Percentiles rank a stretch among this genome's conserved stretches.
Conservation (phyloP, 148 eudicot species). For the Tetragonia tetragonoides region DNA sequence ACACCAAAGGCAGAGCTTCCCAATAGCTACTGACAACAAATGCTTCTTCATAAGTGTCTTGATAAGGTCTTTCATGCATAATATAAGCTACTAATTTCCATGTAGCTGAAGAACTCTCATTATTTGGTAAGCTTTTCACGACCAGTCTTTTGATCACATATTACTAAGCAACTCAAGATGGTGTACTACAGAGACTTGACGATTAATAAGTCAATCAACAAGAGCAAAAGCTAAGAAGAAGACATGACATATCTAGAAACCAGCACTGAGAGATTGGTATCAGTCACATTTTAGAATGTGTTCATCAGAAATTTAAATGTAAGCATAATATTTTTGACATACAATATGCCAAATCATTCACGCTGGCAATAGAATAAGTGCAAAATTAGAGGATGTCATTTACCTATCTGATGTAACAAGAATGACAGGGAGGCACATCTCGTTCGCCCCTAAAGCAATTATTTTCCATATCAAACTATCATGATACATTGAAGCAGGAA, state of each 20-base stretch:
- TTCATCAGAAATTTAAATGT: background rate
- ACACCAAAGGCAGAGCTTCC: background rate
- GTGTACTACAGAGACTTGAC: background rate
- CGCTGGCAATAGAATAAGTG: background rate
- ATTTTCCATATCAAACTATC: constrained; percentile 92
- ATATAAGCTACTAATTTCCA: background rate
- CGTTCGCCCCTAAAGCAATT: constrained; percentile 85
- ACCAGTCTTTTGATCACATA: background rate
- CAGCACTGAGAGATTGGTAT: background rate
- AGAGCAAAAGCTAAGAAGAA: background rate
- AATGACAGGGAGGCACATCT: constrained; percentile 81
- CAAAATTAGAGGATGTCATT: constrained; percentile 5
- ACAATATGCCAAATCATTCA: background rate
- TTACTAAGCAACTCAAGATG: background rate
- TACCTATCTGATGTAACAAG: constrained; percentile 93
- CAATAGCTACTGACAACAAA: background rate
- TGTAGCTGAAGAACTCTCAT: background rate
- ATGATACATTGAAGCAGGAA: constrained; percentile 71
- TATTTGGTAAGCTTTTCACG: no score
- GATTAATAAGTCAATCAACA: background rate
- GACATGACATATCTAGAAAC: background rate
- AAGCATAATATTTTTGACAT: background rate
- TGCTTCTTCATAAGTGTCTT: background rate
- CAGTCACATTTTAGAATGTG: background rate
- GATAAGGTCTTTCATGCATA: background rate